phyloP scores from a whole-genome alignment of 78 protist species.

The Cavenderia fasciculata region DNA sequence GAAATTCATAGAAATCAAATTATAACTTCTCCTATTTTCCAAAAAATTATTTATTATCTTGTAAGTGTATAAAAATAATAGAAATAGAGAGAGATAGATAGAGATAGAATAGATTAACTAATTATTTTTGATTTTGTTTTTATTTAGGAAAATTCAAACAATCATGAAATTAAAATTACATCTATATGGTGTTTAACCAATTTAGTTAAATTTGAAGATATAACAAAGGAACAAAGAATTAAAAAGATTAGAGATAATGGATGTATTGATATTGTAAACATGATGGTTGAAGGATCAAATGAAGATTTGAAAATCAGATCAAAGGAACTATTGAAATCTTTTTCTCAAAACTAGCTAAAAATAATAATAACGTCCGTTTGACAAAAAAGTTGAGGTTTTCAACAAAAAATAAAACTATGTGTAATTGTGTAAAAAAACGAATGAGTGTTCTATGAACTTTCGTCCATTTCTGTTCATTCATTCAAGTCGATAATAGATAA shows the following conservation, averaged over 20 bases:
- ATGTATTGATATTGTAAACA: background rate
- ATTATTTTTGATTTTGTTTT: background rate
- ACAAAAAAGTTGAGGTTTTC: too few species aligned
- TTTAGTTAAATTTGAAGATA: background rate
- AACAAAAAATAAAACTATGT: too few species aligned
- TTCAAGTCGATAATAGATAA: too few species aligned
- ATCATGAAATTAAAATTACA: background rate
- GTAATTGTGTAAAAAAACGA: too few species aligned
- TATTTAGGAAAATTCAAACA: too few species aligned
- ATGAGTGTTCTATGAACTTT: too few species aligned
- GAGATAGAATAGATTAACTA: too few species aligned
- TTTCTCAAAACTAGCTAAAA: too few species aligned
- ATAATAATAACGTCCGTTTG: too few species aligned
- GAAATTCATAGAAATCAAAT: constrained; percentile 32
- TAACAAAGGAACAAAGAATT: background rate
- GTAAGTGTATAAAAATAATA: background rate
- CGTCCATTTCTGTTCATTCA: too few species aligned
- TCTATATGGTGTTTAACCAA: constrained; percentile 10
- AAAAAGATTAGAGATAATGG: background rate
- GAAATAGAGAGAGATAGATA: background rate
- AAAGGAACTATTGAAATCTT: background rate
- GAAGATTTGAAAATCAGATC: constrained; percentile 10
- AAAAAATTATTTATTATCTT: background rate
- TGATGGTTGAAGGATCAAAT: background rate
- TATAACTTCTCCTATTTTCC: constrained; percentile 22